These are phyloP conservation scores for Talaromyces nanjingensis DNA, from an alignment of 495 filamentous ascomycete species.

Conservation along the genomic window DNA sequence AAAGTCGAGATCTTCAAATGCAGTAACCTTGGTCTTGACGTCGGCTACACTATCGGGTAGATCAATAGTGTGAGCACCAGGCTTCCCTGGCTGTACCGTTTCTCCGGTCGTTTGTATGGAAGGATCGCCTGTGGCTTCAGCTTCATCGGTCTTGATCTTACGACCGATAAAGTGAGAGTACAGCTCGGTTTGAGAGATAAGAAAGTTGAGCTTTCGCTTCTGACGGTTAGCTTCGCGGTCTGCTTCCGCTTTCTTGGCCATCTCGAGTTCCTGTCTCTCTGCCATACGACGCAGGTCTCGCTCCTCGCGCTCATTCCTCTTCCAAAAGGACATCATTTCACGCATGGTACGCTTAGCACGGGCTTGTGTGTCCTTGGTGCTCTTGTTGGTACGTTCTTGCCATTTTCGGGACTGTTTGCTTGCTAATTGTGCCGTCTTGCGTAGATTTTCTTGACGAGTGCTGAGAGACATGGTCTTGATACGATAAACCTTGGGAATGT, in stretches of 20 bases:
- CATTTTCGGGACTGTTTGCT: conserved; percentile 96
- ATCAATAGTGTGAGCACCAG: conserved; percentile 43
- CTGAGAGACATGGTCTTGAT: conserved; percentile 75
- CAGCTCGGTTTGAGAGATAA: conserved; percentile 96
- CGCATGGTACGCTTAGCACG: conserved; percentile 96
- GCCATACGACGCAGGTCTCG: conserved; percentile 88
- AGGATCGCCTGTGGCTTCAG: conserved; percentile 79
- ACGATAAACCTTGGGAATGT: conserved; percentile 84
- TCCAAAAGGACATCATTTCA: conserved; percentile 99
- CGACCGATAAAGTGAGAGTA: conserved; percentile 99
- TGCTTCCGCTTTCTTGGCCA: conserved; percentile 91
- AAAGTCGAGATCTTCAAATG: conserved; percentile 92
- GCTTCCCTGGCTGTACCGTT: conserved; percentile 37
- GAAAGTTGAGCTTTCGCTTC: conserved; percentile 97
- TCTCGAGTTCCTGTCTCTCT: conserved; percentile 93
- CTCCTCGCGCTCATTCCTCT: conserved; percentile 96
- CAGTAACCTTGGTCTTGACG: conserved; percentile 65
- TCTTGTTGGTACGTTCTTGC: conserved; percentile 97
- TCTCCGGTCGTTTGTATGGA: conserved; percentile 49
- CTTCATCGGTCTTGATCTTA: conserved; percentile 95
- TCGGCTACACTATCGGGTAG: conserved; percentile 53
- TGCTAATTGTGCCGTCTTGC: conserved; percentile 95
- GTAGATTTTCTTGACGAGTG: conserved; percentile 83
- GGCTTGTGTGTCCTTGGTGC: conserved; percentile 93
- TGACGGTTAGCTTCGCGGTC: conserved; percentile 95